Conservation (phyloP, 345 rosid species). For the Salix brachista region DNA sequence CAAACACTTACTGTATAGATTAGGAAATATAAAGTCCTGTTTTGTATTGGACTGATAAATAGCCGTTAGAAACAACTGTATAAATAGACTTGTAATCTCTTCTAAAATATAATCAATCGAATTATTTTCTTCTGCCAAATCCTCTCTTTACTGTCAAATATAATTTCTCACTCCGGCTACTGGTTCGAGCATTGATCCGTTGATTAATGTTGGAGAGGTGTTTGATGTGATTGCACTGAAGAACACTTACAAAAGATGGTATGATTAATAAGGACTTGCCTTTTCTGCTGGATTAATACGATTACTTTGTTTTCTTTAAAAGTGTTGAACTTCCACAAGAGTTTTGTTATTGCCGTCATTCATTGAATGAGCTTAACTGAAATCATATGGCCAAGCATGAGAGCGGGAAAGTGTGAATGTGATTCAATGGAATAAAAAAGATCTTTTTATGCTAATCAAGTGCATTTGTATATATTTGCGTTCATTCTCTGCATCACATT, state of each 20-base stretch:
- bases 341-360: too few species aligned
- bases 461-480: too few species aligned
- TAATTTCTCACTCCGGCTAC: slow-evolving; percentile 29
- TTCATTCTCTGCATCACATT: too few species aligned
- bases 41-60: too few species aligned
- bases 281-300: background rate
- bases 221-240: slow-evolving; percentile 49
- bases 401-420: background rate
- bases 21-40: too few species aligned
- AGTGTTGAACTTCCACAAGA: too few species aligned
- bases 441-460: too few species aligned
- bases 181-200: slow-evolving; percentile 52
- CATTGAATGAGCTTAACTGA: background rate
- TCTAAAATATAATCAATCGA: too few species aligned
- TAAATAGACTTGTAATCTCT: too few species aligned
- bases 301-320: background rate
- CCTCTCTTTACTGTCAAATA: fast-evolving
- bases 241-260: slow-evolving; percentile 88
- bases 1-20: too few species aligned
- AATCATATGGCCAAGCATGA: background rate
- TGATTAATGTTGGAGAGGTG: slow-evolving; percentile 79
- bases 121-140: too few species aligned
- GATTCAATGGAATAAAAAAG: background rate
- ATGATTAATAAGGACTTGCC: slow-evolving; percentile 15
- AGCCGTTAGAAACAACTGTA: too few species aligned